Base-by-base conservation (phyloP, 768 basidiomycete species). In the Amanita rubescens region DNA sequence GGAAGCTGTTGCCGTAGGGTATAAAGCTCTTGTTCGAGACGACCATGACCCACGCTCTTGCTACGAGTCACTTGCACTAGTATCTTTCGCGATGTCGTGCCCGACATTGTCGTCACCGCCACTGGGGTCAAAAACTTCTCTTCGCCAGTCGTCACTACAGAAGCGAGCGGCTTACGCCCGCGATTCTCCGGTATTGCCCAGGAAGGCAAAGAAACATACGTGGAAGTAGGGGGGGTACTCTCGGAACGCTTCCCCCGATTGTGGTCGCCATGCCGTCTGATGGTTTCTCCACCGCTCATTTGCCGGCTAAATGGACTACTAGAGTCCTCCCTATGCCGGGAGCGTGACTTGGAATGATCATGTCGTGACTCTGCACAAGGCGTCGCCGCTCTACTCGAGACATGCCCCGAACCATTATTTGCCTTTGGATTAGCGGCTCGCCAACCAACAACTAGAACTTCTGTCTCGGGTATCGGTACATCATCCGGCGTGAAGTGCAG, bases 351-450 rank as follows among this genome's bases (percentile, higher is more conserved):
- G 7, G 44, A 30, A 25, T 8, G n/a, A 19, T 49, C 33, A 15
- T 19, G 20, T 15, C 9, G 46, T 15, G 46, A 19, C 27, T 32
- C 46, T 3, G 30, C 4, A 55, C 56, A 44, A 60, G 60, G 17
- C 54, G 56, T 59, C 57, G n/a, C 37, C 54, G n/a, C 24, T 32
- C 38, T 34, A 25, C 20, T 50, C 37, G 44, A 51, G 15, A 25
- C 55, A 30, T n/a, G n/a, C n/a, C n/a, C n/a, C n/a, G n/a, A n/a
- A n/a, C 52, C 46, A 17, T 53, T 43, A 22, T 58, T 41, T 7
- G 44, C 51, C 33, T 54, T 47, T 15, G 52, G 32, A 19, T 50
- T 49, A 20, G 43, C 35, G 20, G 15, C n/a, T 14, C 55, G 45
- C 15, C 49, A 41, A 24, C 52, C 39, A 5, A 27, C 42, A 9